These are phyloP conservation scores for Penicillium silybi DNA, from an alignment of 495 filamentous ascomycete species.

Conservation along the genomic window DNA sequence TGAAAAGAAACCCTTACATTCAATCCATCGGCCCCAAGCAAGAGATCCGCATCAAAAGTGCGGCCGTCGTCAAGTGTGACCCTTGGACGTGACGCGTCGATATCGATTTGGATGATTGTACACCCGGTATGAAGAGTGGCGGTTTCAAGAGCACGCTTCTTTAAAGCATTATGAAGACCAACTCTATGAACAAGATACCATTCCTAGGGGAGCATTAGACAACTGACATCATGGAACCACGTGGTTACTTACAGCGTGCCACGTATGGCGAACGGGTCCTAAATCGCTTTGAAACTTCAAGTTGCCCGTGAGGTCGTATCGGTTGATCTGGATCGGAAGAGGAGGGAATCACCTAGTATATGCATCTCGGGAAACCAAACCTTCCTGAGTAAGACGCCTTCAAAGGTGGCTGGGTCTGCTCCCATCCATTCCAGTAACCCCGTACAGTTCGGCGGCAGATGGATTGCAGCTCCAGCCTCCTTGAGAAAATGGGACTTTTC, in stretches of 20 bases:
- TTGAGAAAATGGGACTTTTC: constrained; percentile 51
- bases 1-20: constrained; percentile 17
- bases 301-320: constrained; percentile 15
- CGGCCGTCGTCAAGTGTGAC: constrained; percentile 48
- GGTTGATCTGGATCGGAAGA: constrained; percentile 5
- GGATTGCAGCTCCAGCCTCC: constrained; percentile 54
- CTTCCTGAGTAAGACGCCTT: constrained; percentile 23
- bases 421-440: constrained; percentile 44
- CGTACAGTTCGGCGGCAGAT: constrained; percentile 47
- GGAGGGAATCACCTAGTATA: not conserved
- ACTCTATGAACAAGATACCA: constrained; percentile 50
- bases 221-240: not conserved
- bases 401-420: constrained; percentile 36
- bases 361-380: not conserved
- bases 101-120: constrained; percentile 47
- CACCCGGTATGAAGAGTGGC: constrained; percentile 50
- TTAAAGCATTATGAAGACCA: constrained; percentile 48
- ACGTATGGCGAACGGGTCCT: constrained; percentile 11
- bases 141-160: constrained; percentile 30
- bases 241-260: constrained; percentile 21
- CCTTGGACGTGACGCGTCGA: constrained; percentile 26
- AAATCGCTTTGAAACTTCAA: constrained; percentile 20
- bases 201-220: constrained; percentile 12
- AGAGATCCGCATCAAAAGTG: constrained; percentile 48
- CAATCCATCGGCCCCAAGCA: constrained; percentile 59